Percentiles rank a stretch among this genome's conserved stretches.
phyloP scores from a whole-genome alignment of 371 early-diverging fungal species.

The Zopfochytrium polystomum region DNA sequence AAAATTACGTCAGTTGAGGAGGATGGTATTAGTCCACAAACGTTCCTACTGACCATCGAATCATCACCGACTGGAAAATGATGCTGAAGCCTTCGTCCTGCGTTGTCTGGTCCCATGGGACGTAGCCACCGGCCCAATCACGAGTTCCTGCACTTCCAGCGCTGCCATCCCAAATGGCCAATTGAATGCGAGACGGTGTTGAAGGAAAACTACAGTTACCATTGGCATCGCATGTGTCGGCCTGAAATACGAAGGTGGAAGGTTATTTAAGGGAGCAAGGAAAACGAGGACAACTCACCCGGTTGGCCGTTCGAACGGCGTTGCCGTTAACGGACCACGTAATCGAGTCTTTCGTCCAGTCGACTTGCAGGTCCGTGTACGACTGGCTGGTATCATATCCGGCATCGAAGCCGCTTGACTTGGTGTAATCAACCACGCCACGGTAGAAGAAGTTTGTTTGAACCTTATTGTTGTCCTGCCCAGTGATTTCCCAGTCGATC shows the following conservation, averaged over 20 bases:
- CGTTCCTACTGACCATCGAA: constrained; percentile 22
- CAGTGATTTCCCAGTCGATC: constrained; percentile 71
- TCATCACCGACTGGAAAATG: constrained; percentile 17
- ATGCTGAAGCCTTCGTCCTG: constrained; percentile 11
- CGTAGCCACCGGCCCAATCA: constrained; percentile 65
- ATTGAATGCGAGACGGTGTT: constrained; percentile 53
- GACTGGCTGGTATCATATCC: constrained; percentile 3
- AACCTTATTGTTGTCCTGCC: constrained; percentile 46
- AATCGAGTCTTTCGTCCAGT: constrained; percentile 58
- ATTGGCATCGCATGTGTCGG: constrained; percentile 6
- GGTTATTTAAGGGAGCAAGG: neutral
- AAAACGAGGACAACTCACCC: constrained; percentile 22
- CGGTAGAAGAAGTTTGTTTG: constrained; percentile 66
- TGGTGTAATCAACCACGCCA: constrained; percentile 50
- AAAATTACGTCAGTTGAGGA: neutral
- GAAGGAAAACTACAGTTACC: constrained; percentile 46
- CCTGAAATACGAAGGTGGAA: neutral
- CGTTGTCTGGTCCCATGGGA: constrained; percentile 49
- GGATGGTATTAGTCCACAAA: neutral
- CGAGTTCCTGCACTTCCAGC: constrained; percentile 56
- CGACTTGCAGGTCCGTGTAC: constrained; percentile 47
- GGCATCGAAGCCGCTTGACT: constrained; percentile 26
- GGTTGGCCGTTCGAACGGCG: constrained; percentile 41
- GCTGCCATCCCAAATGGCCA: constrained; percentile 73
- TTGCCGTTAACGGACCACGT: constrained; percentile 59